These are phyloP conservation scores for Aegilops speltoides DNA, from an alignment of 176 grass and related monocot genomes.

Conservation along the genomic window DNA sequence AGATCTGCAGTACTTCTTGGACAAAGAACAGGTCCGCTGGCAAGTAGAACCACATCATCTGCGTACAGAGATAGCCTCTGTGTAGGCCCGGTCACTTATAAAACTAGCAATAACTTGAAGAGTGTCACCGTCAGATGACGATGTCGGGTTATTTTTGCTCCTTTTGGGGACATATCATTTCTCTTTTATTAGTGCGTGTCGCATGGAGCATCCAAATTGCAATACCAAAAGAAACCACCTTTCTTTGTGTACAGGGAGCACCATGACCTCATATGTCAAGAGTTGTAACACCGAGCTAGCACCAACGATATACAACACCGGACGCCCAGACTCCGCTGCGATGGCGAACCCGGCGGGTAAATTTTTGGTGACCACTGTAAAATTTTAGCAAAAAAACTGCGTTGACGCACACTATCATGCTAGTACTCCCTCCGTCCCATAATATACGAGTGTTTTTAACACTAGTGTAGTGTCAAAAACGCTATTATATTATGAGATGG, in stretches of 20 bases:
- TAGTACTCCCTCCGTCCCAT: too few species aligned
- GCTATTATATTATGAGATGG: too few species aligned
- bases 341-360: not conserved
- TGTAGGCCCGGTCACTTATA: not conserved
- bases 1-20: too few species aligned
- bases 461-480: too few species aligned
- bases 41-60: too few species aligned
- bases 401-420: not conserved
- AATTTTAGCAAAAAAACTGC: not conserved
- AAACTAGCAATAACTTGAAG: not conserved
- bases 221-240: not conserved
- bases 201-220: not conserved
- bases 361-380: not conserved
- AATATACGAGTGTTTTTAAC: too few species aligned
- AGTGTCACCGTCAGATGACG: not conserved
- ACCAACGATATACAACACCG: not conserved
- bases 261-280: too few species aligned
- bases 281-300: not conserved
- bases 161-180: not conserved
- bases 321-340: not conserved
- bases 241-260: not conserved
- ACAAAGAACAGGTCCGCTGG: too few species aligned
- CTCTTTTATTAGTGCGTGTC: not conserved
- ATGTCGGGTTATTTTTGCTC: not conserved
- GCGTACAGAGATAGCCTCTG: too few species aligned